Evolutionary conservation across 2,329 filamentous ascomycete genomes (phyloP), one percentile per base, ranked within the genome.

Genomic region (Ophiostoma sp.): DNA sequence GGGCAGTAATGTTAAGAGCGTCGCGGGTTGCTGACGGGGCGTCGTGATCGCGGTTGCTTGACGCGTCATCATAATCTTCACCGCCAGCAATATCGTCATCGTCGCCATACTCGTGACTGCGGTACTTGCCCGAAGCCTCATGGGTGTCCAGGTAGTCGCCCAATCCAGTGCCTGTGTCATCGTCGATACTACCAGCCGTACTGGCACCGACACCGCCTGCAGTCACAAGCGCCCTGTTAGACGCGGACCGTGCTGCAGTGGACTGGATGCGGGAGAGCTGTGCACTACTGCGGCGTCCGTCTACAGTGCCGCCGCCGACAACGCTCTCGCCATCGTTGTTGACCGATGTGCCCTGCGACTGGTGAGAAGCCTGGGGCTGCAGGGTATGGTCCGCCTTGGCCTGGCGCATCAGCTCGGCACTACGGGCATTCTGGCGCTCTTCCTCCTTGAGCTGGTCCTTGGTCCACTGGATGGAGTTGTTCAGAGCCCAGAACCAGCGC

Each of bases 401-500:
- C 75, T 93, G 89, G 71, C 86, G 87, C 66, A 96, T 79, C 47
- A 89, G 83, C 77, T 95, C 92, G 5, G 89, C 89, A 74, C 89
- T 90, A 68, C 87, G 88, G 7, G 87, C 87, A 45, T 88, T 88
- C 70, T 93, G 88, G 72, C 84, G 88, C 75, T 94, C 89, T 74
- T 97, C 94, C 77, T 96, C 92, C 73, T 90, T 93, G 7, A 92
- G 93, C 79, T 98, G 95, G 75, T 99, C 95, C 78, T 99, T 99
- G 71, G 92, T 89, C 90, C 92, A 98, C 76, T 98, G 95, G 65
- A 99, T 99, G 5, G 95, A 94, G 77, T 99, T 99, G 80, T 99
- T 99, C 71, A 99, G 82, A 0, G 95, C 92, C 95, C 95, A 99
- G 78, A 96, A 99, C 95, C 95, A 99, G 68, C 95, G 87, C 79